Evolutionary conservation across 2,329 filamentous ascomycete genomes (phyloP), one percentile per base, ranked within the genome.

Genomic region (Dactylellina leptospora): DNA sequence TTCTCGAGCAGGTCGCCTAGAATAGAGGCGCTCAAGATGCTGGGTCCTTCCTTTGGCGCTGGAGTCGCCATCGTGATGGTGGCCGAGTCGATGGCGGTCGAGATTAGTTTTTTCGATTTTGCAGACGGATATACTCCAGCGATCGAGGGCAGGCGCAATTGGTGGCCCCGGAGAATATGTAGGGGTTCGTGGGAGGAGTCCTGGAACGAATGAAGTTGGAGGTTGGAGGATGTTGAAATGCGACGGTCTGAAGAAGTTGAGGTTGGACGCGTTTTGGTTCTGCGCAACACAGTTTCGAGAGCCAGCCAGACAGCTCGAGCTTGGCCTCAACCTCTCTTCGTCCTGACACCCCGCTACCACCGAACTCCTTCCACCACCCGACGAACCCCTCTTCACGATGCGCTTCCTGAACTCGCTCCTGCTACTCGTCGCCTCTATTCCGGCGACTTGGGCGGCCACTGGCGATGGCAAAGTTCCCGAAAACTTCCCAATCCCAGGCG

Each of bases 1-100:
- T 77, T 76, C 55, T 77, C 76, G 40, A 77, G 72, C 16, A 77
- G 48, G 27, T 75, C 76, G 59, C 74, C 76, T 51, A 77, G 75
- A 20, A 77, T 66, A 1, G 62, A 61, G 55, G 69, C 55, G 54
- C 62, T 55, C 51, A 73, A 51, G 42, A 68, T 51, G 44, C 30
- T 58, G 22, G 68, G 44, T 11, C 47, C 44, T 33, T 73, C 62
- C 40, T 60, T 48, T 55, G 69, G 69, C 56, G 69, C 47, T 22
- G 55, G 40, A 11, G 61, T 66, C 62, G 69, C 69, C 69, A 73
- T 73, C 23, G 55, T 64, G 28, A 28, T n/a, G 25, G 22, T 44
- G 59, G 20, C 54, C 36, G 25, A 30, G 36, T 40, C 25, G 27
- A n/a, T 22, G 8, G 5, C 18, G 42, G 18, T 27, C 16, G n/a